Evolutionary conservation across 345 rosid genomes (phyloP).

Genomic region (Ceriops decandra): DNA sequence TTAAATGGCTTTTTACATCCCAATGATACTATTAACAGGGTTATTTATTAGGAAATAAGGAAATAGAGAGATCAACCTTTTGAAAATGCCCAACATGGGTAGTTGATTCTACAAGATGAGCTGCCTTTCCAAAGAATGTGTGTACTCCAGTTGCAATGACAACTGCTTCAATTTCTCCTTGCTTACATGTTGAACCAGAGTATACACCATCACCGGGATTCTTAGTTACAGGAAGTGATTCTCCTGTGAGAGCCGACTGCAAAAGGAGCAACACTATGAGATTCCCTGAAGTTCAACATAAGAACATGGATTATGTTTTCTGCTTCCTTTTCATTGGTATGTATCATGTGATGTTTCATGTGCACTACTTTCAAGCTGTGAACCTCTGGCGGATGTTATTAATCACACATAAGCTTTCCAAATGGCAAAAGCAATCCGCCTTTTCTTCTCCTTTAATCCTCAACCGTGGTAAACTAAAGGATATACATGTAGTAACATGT

Average conservation of each 20-base stretch:
- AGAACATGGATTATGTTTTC: too few species aligned
- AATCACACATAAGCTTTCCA: too few species aligned
- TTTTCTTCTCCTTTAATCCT: too few species aligned
- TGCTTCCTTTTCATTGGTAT: too few species aligned
- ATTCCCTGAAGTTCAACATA: not conserved
- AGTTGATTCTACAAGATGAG: not conserved
- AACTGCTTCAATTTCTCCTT: slow-evolving; percentile 74
- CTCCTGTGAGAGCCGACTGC: slow-evolving; percentile 92
- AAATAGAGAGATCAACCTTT: not conserved
- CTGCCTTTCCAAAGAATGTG: slow-evolving; percentile 7
- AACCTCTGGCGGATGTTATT: not conserved
- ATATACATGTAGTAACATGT: too few species aligned
- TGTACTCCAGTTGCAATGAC: slow-evolving; percentile 48
- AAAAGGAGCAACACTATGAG: slow-evolving; percentile 8
- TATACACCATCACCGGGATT: slow-evolving; percentile 68
- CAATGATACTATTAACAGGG: not conserved
- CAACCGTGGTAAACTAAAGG: too few species aligned
- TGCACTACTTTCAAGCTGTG: too few species aligned
- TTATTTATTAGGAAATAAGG: not conserved
- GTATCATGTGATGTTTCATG: too few species aligned
- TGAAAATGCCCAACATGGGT: slow-evolving; percentile 5
- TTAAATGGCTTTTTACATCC: not conserved
- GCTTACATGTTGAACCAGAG: slow-evolving; percentile 76
- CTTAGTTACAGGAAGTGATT: slow-evolving; percentile 81
- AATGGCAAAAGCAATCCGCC: not conserved